These are phyloP conservation scores for Xylaria sp. DNA, from an alignment of 2,329 filamentous ascomycete genomes.

Conservation along the genomic window DNA sequence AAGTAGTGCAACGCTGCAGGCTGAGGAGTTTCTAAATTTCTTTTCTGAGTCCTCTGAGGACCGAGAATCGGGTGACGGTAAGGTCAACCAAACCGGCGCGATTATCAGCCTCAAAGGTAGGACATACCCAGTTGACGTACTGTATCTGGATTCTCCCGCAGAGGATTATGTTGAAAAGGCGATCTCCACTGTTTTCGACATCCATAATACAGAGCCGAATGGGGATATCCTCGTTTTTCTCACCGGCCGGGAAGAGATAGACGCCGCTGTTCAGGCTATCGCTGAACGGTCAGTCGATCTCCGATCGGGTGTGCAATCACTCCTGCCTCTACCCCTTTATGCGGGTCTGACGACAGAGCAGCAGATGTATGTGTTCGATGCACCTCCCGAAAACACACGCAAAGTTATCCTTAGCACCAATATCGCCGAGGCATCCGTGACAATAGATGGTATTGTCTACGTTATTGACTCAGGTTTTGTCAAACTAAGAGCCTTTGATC, in stretches of 20 bases:
- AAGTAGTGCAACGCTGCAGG: slow-evolving; percentile 93
- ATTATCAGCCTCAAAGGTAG: slow-evolving; percentile 90
- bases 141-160: slow-evolving; percentile 80
- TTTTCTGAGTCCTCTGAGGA: slow-evolving; percentile 65
- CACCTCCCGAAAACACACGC: slow-evolving; percentile 80
- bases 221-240: slow-evolving; percentile 93
- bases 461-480: slow-evolving; percentile 93
- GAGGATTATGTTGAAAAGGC: slow-evolving; percentile 90
- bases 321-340: slow-evolving; percentile 84
- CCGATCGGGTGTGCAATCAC: slow-evolving; percentile 65
- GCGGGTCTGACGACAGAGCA: slow-evolving; percentile 90
- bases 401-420: slow-evolving; percentile 96
- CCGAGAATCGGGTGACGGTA: slow-evolving; percentile 46
- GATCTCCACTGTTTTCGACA: slow-evolving; percentile 85
- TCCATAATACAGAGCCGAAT: slow-evolving; percentile 81
- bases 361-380: slow-evolving; percentile 95
- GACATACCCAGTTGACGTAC: slow-evolving; percentile 86
- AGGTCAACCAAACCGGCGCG: slow-evolving; percentile 52
- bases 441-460: slow-evolving; percentile 90
- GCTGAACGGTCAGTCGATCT: slow-evolving; percentile 76
- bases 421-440: slow-evolving; percentile 95
- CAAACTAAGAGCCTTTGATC: slow-evolving; percentile 88
- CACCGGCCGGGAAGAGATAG: slow-evolving; percentile 93
- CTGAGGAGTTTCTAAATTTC: slow-evolving; percentile 84
- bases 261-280: slow-evolving; percentile 81